Percentiles rank a stretch among this genome's conserved stretches.
These are phyloP conservation scores for Cercospora sojina DNA, from an alignment of 2,329 filamentous ascomycete genomes.

Conservation along the genomic window DNA sequence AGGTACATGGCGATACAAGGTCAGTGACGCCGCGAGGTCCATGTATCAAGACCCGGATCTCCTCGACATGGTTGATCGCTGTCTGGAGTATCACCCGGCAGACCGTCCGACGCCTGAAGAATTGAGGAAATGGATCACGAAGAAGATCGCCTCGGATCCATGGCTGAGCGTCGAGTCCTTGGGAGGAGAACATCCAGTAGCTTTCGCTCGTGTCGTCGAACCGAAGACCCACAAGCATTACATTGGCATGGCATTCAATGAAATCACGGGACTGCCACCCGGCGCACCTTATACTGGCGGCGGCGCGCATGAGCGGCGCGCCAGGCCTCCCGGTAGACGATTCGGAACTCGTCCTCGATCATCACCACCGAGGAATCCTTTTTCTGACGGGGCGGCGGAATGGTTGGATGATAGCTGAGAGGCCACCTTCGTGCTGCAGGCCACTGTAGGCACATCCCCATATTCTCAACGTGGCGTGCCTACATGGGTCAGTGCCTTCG, in stretches of 20 bases:
- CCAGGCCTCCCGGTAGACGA: background rate
- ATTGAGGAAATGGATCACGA: background rate
- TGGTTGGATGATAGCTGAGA: background rate
- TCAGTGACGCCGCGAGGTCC: background rate
- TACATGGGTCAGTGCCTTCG: background rate
- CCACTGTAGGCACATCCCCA: background rate
- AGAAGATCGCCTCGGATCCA: background rate
- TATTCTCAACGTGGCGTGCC: background rate
- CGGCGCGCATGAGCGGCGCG: background rate
- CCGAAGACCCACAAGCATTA: background rate
- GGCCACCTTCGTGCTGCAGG: background rate
- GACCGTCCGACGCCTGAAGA: slow-evolving; percentile 12
- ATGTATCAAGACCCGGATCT: background rate
- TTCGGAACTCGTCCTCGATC: background rate
- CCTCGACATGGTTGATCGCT: slow-evolving; percentile 13
- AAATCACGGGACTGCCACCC: background rate
- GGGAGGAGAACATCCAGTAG: slow-evolving; percentile 1
- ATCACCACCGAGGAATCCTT: background rate
- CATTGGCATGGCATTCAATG: background rate
- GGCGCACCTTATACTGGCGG: background rate
- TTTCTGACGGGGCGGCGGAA: background rate
- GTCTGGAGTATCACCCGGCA: slow-evolving; percentile 9
- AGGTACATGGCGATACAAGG: background rate
- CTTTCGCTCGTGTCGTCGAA: background rate
- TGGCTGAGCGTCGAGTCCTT: slow-evolving; percentile 1